Evolutionary conservation across 1,284 basidiomycete species (phyloP), one percentile per base, ranked within the genome.

Genomic region (Xerocomus nothofagi): DNA sequence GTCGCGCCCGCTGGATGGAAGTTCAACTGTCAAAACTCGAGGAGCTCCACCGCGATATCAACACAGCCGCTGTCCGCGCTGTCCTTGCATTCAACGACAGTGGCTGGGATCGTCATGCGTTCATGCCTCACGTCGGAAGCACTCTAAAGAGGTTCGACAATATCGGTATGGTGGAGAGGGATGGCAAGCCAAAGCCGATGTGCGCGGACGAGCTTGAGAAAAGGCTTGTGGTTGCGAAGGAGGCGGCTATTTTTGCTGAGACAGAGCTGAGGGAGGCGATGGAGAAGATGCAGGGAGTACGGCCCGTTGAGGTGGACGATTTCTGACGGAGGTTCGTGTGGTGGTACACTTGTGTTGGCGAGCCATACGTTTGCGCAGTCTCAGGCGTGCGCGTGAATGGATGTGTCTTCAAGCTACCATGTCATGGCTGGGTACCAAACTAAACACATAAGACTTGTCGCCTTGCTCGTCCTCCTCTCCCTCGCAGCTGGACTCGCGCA

Each of bases 1-100:
- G 87, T 50, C 84, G 89, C 15, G 89, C 88, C 17, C 79, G 88
- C 38, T 91, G 89, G 89, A 91, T 91, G 89, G 88, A 91, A 68
- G 85, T 89, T 24, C 89, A 91, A 63, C 69, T 91, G 15, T 88
- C 87, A 1, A 91, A 91, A 65, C 73, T 91, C 37, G 88, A 91
- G 66, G 88, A 90, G 60, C 73, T 91, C 24, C 88, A 91, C 60
- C 84, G 87, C 12, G 88, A 91, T 58, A 91, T 91, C 67, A 91
- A 91, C 66, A 87, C 81, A 2, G 88, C 89, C 6, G 89, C 89
- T 6, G 88, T 90, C 24, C 81, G 86, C 24, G 87, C 88, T 9
- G 84, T 91, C 21, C 75, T 91, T 27, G 79, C 83, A 1, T 86
- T 89, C 73, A 91, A 90, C 57, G 89, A 91, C 68, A 82, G 77